Evolutionary conservation across 2,329 filamentous ascomycete species (phyloP).

Genomic region (Colletotrichum agaves): DNA sequence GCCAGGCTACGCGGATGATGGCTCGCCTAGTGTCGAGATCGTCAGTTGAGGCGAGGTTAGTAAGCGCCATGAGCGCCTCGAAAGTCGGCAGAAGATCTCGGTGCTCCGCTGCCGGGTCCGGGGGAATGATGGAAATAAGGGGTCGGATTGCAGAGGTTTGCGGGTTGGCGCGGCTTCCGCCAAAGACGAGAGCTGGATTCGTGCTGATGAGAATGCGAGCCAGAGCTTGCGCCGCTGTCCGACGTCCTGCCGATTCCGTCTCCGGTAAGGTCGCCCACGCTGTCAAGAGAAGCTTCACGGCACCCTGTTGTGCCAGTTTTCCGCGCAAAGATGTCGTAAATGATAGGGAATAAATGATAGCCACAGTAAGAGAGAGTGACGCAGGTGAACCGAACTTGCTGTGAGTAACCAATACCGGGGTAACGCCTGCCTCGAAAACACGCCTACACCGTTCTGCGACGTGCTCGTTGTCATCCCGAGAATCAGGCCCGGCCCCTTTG

Average conservation of each 20-base stretch:
- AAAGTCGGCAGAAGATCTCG: slow-evolving; percentile 89
- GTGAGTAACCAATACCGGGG: slow-evolving; percentile 80
- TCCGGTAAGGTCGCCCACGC: slow-evolving; percentile 72
- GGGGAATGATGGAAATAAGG: slow-evolving; percentile 77
- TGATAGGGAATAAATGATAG: slow-evolving; percentile 82
- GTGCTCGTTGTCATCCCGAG: slow-evolving; percentile 79
- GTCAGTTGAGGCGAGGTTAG: slow-evolving; percentile 88
- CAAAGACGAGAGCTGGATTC: slow-evolving; percentile 86
- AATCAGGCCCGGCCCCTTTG: slow-evolving; percentile 68
- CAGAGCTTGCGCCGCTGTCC: slow-evolving; percentile 80
- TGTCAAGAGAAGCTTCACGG: slow-evolving; percentile 83
- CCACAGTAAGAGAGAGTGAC: slow-evolving; percentile 77
- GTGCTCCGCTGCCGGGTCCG: slow-evolving; percentile 69
- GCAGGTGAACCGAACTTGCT: slow-evolving; percentile 77
- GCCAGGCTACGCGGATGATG: slow-evolving; percentile 80
- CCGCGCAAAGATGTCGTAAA: slow-evolving; percentile 80
- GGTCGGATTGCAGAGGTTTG: slow-evolving; percentile 85
- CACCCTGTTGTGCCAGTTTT: slow-evolving; percentile 91
- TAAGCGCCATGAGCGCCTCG: slow-evolving; percentile 89
- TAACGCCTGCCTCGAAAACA: slow-evolving; percentile 81
- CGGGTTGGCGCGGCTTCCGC: slow-evolving; percentile 76
- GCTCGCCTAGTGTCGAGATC: slow-evolving; percentile 70
- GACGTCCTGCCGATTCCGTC: slow-evolving; percentile 57
- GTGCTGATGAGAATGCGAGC: slow-evolving; percentile 88
- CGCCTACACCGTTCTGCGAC: slow-evolving; percentile 80